phyloP scores from a whole-genome alignment of 257 asterid species.

The Lithospermum erythrorhizon region DNA sequence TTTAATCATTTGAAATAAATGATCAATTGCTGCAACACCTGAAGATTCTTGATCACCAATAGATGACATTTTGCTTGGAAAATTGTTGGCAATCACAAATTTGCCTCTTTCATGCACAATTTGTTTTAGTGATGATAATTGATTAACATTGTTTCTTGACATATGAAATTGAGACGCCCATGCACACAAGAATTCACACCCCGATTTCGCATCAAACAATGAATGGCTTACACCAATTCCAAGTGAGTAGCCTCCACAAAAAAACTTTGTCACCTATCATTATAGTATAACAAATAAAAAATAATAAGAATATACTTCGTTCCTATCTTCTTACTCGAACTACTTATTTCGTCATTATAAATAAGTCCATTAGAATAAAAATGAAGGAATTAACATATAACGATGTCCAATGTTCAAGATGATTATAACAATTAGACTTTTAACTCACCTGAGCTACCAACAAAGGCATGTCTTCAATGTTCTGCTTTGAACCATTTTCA shows the following conservation, averaged over 20 bases:
- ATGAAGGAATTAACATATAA: too few relatives aligned
- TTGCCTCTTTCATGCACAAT: conserved; percentile 16
- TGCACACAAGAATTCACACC: conserved; percentile 19
- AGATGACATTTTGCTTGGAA: too few relatives aligned
- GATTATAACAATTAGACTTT: not conserved
- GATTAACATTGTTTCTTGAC: not conserved
- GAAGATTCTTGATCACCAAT: not conserved
- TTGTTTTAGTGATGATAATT: not conserved
- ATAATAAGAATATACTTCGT: not conserved
- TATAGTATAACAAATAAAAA: not conserved
- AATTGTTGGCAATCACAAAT: not conserved
- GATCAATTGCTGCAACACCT: conserved; percentile 18
- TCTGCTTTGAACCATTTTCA: not conserved
- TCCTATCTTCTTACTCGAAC: too few relatives aligned
- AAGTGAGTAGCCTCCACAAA: conserved; percentile 21
- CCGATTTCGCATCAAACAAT: conserved; percentile 20
- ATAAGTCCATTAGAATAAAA: too few relatives aligned
- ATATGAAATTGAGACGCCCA: conserved; percentile 16
- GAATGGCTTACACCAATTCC: conserved; percentile 22
- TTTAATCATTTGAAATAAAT: conserved; percentile 17
- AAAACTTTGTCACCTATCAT: conserved; percentile 17
- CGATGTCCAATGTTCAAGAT: too few relatives aligned
- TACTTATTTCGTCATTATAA: too few relatives aligned
- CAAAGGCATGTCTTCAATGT: conserved; percentile 20
- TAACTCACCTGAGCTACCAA: conserved; percentile 17